Conservation (phyloP, 2,329 filamentous ascomycete species). For the Colletotrichum eremochloae region DNA sequence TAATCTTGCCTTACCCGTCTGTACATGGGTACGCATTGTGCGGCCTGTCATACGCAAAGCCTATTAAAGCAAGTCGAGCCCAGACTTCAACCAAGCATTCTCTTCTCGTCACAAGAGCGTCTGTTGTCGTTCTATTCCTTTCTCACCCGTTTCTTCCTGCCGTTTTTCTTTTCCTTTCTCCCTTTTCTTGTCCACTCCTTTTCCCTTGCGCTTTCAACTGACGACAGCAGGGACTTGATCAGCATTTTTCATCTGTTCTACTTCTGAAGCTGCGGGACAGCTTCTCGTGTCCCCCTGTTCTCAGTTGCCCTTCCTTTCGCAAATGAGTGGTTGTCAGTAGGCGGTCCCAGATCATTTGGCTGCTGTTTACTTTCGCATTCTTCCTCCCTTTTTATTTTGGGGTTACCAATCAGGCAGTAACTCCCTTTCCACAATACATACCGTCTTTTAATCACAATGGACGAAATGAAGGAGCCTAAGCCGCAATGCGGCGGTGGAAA, state of each 20-base stretch:
- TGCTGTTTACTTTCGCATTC: slow-evolving; percentile 41
- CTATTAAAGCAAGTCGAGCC: slow-evolving; percentile 50
- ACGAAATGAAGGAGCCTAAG: slow-evolving; percentile 49
- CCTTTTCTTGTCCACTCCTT: slow-evolving; percentile 44
- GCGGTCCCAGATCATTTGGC: slow-evolving; percentile 44
- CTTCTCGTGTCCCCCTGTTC: slow-evolving; percentile 48
- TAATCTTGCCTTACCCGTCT: slow-evolving; percentile 44
- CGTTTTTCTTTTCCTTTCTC: slow-evolving; percentile 45
- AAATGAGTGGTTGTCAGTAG: slow-evolving; percentile 43
- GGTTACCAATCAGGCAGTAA: slow-evolving; percentile 35
- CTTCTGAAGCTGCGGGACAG: slow-evolving; percentile 54
- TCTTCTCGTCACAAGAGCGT: slow-evolving; percentile 34
- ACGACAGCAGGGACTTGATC: slow-evolving; percentile 35
- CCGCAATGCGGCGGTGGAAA: slow-evolving; percentile 55
- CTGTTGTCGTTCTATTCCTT: slow-evolving; percentile 39
- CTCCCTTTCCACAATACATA: slow-evolving; percentile 27
- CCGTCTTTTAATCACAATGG: slow-evolving; percentile 46
- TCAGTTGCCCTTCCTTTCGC: slow-evolving; percentile 43
- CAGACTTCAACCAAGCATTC: slow-evolving; percentile 43
- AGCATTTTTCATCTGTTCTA: slow-evolving; percentile 42
- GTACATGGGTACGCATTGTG: slow-evolving; percentile 30
- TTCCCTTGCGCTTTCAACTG: slow-evolving; percentile 40
- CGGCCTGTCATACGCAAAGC: slow-evolving; percentile 45
- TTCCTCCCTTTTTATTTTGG: slow-evolving; percentile 40
- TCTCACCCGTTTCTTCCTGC: slow-evolving; percentile 45